Percentiles rank a stretch among this genome's conserved stretches.
These are phyloP conservation scores for Termitomyces sp. DNA, from an alignment of 1,284 basidiomycete species.

Conservation along the genomic window DNA sequence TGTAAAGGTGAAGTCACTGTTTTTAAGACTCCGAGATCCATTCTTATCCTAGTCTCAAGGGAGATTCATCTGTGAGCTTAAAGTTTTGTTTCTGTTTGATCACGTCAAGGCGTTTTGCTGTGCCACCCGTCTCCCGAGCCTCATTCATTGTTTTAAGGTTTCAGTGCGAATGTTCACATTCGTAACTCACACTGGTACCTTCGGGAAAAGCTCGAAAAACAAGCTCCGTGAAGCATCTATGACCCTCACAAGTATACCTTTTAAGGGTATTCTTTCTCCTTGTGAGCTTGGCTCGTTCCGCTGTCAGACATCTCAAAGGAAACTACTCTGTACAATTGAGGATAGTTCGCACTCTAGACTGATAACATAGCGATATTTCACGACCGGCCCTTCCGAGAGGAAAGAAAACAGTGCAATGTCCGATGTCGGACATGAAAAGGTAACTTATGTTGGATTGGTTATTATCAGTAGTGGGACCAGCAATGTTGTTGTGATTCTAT, in stretches of 20 bases:
- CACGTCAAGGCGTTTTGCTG: not conserved
- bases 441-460: not conserved
- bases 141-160: conserved; percentile 15
- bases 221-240: conserved; percentile 8
- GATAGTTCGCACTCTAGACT: no score
- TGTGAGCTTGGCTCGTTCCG: conserved; percentile 53
- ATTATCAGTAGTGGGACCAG: not conserved
- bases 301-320: conserved; percentile 44
- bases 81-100: not conserved
- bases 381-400: not conserved
- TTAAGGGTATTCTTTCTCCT: conserved; percentile 30
- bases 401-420: not conserved
- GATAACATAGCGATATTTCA: not conserved
- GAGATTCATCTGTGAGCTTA: not conserved
- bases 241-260: conserved; percentile 36
- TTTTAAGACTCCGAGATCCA: not conserved
- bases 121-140: conserved; percentile 11
- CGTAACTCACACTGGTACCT: conserved; percentile 31
- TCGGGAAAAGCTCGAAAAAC: conserved; percentile 35
- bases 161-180: conserved; percentile 19
- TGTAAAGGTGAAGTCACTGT: not conserved
- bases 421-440: not conserved
- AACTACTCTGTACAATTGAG: not conserved
- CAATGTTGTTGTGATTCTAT: not conserved
- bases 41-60: not conserved